These are phyloP conservation scores for Gynochthodes officinalis DNA, from an alignment of 257 asterid genomes.

Conservation along the genomic window DNA sequence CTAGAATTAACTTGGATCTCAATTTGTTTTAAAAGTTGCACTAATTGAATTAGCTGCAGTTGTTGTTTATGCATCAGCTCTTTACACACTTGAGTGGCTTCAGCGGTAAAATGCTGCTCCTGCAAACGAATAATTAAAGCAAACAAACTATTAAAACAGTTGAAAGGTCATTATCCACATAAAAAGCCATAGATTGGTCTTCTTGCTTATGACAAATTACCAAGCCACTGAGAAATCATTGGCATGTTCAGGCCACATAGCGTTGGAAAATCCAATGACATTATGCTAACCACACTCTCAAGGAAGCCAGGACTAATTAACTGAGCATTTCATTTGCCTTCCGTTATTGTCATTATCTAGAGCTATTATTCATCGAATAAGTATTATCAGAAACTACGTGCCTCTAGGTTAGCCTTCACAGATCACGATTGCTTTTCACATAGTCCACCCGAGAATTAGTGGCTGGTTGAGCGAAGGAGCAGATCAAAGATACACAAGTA, in stretches of 20 bases:
- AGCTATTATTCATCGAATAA: neutral
- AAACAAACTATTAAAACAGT: neutral
- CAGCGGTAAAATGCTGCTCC: slow-evolving; percentile 39
- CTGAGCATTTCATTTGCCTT: neutral
- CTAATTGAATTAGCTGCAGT: slow-evolving; percentile 50
- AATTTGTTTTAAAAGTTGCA: slow-evolving; percentile 53
- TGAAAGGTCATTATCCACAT: neutral
- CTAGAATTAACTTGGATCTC: slow-evolving; percentile 66
- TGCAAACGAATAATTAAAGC: slow-evolving; percentile 17
- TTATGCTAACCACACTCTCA: neutral
- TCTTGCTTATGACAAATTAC: neutral
- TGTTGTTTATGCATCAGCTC: slow-evolving; percentile 60
- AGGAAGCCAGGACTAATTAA: neutral
- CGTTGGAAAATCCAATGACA: neutral
- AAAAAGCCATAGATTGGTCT: neutral
- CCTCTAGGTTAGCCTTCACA: too few relatives aligned
- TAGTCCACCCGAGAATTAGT: neutral
- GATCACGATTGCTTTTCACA: too few relatives aligned
- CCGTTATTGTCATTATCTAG: neutral
- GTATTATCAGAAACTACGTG: neutral
- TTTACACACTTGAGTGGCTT: slow-evolving; percentile 47
- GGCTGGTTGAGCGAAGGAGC: neutral
- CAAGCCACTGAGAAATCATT: neutral
- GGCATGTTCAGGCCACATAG: neutral
- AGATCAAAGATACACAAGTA: neutral